A percentile compares a stretch with the other conserved stretches of the same genome.
Evolutionary conservation across 2,329 filamentous ascomycete species (phyloP).

Genomic region (Myriosclerotinia curreyana): DNA sequence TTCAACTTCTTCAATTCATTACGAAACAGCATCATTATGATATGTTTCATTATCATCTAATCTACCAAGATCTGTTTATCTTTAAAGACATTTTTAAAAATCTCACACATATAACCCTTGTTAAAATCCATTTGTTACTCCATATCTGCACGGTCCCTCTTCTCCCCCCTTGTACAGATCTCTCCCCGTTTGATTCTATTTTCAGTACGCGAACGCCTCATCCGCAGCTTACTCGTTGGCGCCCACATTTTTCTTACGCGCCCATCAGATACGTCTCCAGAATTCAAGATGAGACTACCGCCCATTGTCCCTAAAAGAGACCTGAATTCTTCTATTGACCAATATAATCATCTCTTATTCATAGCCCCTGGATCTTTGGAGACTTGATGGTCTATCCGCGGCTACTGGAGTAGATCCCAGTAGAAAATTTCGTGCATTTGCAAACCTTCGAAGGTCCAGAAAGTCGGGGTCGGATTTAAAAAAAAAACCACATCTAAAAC

Average conservation of each 20-base stretch:
- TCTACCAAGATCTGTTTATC: conserved; percentile 16
- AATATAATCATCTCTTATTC: conserved; percentile 14
- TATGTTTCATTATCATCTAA: conserved; percentile 18
- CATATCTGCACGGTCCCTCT: neutral
- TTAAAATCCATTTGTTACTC: neutral
- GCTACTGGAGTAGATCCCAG: conserved; percentile 19
- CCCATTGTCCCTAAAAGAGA: conserved; percentile 20
- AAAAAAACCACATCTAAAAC: conserved; percentile 16
- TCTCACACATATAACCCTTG: neutral
- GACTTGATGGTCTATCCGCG: conserved; percentile 9
- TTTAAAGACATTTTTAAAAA: neutral
- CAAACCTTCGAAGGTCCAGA: conserved; percentile 5
- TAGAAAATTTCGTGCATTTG: conserved; percentile 15
- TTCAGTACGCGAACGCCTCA: conserved; percentile 23
- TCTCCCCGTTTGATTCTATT: conserved; percentile 18
- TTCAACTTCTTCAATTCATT: conserved; percentile 13
- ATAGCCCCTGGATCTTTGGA: conserved; percentile 18
- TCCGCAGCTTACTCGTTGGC: conserved; percentile 22
- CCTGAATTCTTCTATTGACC: conserved; percentile 8
- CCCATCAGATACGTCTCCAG: conserved; percentile 20
- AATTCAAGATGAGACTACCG: conserved; percentile 22
- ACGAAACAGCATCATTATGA: conserved; percentile 10
- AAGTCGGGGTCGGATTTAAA: conserved; percentile 19
- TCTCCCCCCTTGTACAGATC: conserved; percentile 13
- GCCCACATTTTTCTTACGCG: conserved; percentile 21